Conservation (phyloP, 2,329 filamentous ascomycete species). For the Fusarium mangiferae region DNA sequence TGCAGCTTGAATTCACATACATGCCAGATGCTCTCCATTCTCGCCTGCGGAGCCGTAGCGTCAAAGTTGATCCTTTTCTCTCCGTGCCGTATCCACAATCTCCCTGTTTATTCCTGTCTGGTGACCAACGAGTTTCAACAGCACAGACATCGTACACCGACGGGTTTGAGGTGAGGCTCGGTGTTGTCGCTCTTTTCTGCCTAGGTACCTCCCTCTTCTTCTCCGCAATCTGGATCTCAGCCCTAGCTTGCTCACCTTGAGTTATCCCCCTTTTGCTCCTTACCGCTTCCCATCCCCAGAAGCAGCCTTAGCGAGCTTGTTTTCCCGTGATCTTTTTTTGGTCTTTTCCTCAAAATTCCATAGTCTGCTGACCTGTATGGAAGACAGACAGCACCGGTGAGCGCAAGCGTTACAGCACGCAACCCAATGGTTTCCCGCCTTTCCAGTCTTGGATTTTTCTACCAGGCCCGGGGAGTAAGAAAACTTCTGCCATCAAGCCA, state of each 20-base stretch:
- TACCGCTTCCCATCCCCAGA: constrained; percentile 12
- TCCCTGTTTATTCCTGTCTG: constrained; percentile 30
- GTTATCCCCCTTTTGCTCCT: constrained; percentile 16
- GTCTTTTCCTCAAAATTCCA: not conserved
- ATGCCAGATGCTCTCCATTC: not conserved
- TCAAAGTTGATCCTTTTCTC: constrained; percentile 21
- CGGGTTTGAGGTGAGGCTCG: constrained; percentile 20
- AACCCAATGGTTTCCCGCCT: constrained; percentile 17
- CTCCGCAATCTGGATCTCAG: constrained; percentile 35
- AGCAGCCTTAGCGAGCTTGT: constrained; percentile 20
- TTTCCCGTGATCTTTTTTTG: constrained; percentile 13
- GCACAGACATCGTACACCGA: constrained; percentile 30
- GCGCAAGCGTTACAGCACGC: constrained; percentile 16
- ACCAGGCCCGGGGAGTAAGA: not conserved
- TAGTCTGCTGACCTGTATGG: constrained; percentile 15
- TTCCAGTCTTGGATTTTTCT: constrained; percentile 9
- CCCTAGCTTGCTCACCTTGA: constrained; percentile 22
- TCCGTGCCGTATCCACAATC: constrained; percentile 19
- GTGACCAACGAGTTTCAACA: constrained; percentile 27
- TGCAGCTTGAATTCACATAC: not conserved
- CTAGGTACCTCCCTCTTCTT: not conserved
- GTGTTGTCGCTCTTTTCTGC: constrained; percentile 11
- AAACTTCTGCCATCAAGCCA: not conserved
- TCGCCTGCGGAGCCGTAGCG: constrained; percentile 25
- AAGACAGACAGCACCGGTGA: not conserved